A percentile compares a stretch with the other conserved stretches of the same genome.
Conservation (phyloP, 2,329 filamentous ascomycete species). For the Xylaria sp. region DNA sequence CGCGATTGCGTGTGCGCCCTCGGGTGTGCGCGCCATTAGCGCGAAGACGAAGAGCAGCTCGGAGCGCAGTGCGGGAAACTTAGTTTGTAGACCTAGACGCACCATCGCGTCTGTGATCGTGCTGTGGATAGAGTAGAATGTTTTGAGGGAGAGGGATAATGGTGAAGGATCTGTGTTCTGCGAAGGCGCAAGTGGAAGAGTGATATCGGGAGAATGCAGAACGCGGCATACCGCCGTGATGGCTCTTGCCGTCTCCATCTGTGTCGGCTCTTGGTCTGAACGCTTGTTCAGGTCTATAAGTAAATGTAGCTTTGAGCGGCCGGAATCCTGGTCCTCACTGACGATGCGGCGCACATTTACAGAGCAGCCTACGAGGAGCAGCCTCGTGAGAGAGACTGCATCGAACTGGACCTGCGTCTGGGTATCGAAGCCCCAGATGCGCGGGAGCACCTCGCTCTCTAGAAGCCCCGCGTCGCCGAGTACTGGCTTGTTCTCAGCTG, state of each 20-base stretch:
- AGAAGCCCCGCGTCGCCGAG: slow-evolving; percentile 61
- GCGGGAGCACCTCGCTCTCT: slow-evolving; percentile 59
- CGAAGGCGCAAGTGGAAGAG: slow-evolving; percentile 19
- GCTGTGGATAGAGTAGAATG: slow-evolving; percentile 60
- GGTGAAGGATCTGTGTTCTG: neutral
- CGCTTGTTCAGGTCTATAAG: slow-evolving; percentile 56
- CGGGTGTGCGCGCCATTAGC: slow-evolving; percentile 64
- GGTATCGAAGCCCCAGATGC: slow-evolving; percentile 64
- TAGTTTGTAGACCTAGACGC: slow-evolving; percentile 66
- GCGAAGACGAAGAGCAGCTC: slow-evolving; percentile 73
- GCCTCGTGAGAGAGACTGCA: slow-evolving; percentile 66
- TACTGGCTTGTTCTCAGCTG: slow-evolving; percentile 62
- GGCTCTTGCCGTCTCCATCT: slow-evolving; percentile 68
- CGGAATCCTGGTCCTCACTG: slow-evolving; percentile 48
- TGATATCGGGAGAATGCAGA: slow-evolving; percentile 55
- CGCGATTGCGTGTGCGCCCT: slow-evolving; percentile 61
- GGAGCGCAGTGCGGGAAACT: slow-evolving; percentile 68
- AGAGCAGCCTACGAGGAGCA: slow-evolving; percentile 65
- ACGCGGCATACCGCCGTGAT: slow-evolving; percentile 65
- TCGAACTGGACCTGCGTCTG: slow-evolving; percentile 69
- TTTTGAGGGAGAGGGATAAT: neutral
- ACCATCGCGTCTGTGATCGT: slow-evolving; percentile 57
- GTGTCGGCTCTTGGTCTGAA: slow-evolving; percentile 65
- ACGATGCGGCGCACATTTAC: slow-evolving; percentile 64
- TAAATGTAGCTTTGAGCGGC: slow-evolving; percentile 51